Evolutionary conservation across 495 filamentous ascomycete genomes (phyloP).

Genomic region (Parathielavia appendiculata): DNA sequence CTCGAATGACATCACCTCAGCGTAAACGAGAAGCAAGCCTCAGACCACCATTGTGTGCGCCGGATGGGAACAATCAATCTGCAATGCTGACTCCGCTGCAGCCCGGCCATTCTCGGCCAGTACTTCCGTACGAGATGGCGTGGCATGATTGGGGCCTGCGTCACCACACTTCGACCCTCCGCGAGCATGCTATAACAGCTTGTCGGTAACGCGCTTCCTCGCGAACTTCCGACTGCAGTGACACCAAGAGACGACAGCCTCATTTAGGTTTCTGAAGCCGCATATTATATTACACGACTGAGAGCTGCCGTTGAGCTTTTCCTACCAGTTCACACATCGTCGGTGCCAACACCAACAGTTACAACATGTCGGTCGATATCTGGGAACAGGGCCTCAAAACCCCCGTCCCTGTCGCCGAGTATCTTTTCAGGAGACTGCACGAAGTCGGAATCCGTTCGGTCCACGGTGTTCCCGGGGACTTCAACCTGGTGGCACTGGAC

Average conservation of each 20-base stretch:
- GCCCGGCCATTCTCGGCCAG: too few relatives aligned
- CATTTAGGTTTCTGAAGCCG: neutral
- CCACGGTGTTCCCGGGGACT: constrained; percentile 73
- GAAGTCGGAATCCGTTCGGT: constrained; percentile 65
- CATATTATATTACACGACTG: neutral
- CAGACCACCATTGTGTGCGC: neutral
- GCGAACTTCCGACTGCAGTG: neutral
- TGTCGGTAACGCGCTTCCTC: neutral
- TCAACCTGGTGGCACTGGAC: constrained; percentile 65
- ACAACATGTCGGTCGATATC: constrained; percentile 28
- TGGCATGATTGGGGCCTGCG: constrained; percentile 3
- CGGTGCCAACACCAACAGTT: neutral
- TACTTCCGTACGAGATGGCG: too few relatives aligned
- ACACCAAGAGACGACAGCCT: neutral
- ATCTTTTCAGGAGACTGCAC: constrained; percentile 64
- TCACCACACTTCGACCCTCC: constrained; percentile 2
- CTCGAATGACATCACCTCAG: constrained; percentile 17
- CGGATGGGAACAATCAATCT: neutral
- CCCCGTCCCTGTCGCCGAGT: constrained; percentile 50
- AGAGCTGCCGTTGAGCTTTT: neutral
- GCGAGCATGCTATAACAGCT: neutral
- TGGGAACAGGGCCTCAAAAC: constrained; percentile 37
- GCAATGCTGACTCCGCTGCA: neutral
- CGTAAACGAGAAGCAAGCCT: constrained; percentile 8
- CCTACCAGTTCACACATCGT: neutral